These are phyloP conservation scores for Boletus sp. DNA, from an alignment of 1,284 basidiomycete species.

Conservation along the genomic window DNA sequence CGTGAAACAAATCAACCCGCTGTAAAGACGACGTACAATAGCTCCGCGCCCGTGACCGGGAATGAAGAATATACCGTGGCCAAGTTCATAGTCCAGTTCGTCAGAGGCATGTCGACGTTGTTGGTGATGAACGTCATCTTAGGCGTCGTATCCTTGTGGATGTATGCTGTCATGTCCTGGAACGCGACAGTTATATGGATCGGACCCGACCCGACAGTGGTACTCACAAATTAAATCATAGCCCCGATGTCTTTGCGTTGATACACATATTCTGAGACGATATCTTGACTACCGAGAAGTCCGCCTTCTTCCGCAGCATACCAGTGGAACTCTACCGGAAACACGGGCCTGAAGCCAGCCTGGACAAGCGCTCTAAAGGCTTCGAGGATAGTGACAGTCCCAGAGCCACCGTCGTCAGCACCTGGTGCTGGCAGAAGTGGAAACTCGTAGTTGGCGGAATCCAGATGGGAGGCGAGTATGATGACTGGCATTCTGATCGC, in stretches of 20 bases:
- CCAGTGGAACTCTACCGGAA: constrained; percentile 89
- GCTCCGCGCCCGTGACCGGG: constrained; percentile 5
- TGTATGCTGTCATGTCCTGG: constrained; percentile 94
- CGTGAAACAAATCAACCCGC: neutral
- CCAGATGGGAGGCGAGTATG: constrained; percentile 54
- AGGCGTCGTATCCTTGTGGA: constrained; percentile 81
- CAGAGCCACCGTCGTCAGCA: constrained; percentile 84
- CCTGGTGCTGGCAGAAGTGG: constrained; percentile 35
- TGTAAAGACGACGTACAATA: constrained; percentile 10
- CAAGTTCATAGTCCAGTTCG: constrained; percentile 13
- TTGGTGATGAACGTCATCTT: constrained; percentile 80
- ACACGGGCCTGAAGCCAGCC: constrained; percentile 68
- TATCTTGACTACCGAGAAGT: constrained; percentile 85
- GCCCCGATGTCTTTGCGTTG: constrained; percentile 67
- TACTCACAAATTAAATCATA: constrained; percentile 69
- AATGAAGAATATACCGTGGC: constrained; percentile 5
- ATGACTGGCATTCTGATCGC: constrained; percentile 32
- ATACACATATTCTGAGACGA: constrained; percentile 73
- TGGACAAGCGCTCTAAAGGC: constrained; percentile 77
- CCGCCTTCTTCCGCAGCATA: constrained; percentile 92
- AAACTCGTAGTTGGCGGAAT: constrained; percentile 41
- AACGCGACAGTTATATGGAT: constrained; percentile 20
- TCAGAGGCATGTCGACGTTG: constrained; percentile 16
- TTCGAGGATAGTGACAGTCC: constrained; percentile 86
- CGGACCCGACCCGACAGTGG: neutral